These are phyloP conservation scores for Termitomyces sp. DNA, from an alignment of 768 basidiomycete genomes.

Conservation along the genomic window DNA sequence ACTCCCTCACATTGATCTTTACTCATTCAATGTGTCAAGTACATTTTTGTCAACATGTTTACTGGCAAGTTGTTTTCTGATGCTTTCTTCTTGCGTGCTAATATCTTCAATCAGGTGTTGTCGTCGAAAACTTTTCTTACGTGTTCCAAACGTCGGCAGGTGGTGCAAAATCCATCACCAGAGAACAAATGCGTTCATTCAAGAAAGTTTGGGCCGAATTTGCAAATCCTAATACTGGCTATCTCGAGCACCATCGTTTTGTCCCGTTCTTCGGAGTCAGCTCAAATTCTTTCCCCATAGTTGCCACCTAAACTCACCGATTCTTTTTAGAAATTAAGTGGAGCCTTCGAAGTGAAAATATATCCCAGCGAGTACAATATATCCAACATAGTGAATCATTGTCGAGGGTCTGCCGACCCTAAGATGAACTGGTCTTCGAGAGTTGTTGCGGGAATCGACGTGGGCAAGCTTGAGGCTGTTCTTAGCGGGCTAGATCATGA, in stretches of 20 bases:
- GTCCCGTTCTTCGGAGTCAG: constrained; percentile 80
- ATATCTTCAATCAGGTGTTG: constrained; percentile 52
- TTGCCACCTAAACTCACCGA: background rate
- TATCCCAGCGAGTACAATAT: constrained; percentile 71
- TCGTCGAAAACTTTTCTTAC: constrained; percentile 94
- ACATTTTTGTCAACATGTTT: constrained; percentile 95
- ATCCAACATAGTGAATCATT: constrained; percentile 49
- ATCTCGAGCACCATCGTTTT: constrained; percentile 64
- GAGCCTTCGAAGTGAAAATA: constrained; percentile 84
- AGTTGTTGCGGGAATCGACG: constrained; percentile 51
- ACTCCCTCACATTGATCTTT: background rate
- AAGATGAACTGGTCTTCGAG: constrained; percentile 26
- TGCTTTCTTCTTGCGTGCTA: background rate
- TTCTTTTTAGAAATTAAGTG: constrained; percentile 60
- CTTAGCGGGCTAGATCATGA: constrained; percentile 62
- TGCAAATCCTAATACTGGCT: constrained; percentile 73
- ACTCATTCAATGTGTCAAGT: constrained; percentile 39
- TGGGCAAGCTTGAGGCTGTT: constrained; percentile 51
- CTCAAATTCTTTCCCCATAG: constrained; percentile 5
- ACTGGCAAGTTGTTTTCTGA: constrained; percentile 50
- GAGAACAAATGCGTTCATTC: constrained; percentile 91
- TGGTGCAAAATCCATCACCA: constrained; percentile 74
- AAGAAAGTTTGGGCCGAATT: constrained; percentile 93
- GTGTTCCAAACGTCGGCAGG: constrained; percentile 85
- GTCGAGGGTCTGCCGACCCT: constrained; percentile 31